Base-by-base conservation (phyloP, 306 rosid species). In the Corylus americana region DNA sequence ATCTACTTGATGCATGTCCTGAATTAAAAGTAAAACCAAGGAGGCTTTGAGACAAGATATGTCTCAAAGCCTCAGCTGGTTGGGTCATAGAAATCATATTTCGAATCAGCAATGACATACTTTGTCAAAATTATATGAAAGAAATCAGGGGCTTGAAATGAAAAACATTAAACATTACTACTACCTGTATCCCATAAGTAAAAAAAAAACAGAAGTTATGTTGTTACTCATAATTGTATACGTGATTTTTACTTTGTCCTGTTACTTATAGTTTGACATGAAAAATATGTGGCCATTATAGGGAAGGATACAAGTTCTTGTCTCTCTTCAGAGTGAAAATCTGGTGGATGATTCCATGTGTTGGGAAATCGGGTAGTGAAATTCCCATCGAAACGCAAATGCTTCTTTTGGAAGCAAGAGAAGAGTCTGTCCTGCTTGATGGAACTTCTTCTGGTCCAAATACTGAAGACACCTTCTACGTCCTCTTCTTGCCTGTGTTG, bases 281-380 rank as follows among this genome's bases (percentile, higher is more conserved):
- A 35, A 49, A 63, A 45, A 8, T 14, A 5, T 77, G 9, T 55
- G 81, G 61, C 20, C 44, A 73, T 31, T 85, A 54, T 88, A 90
- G 96, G 87, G 89, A 85, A 70, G 91, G 86, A 75, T 80, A 82
- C 71, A 91, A 74, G 84, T 79, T 87, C 61, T 55, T 91, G 47
- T 85, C 85, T 70, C 86, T 89, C 20, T 93, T 88, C 53, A 93
- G 93, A 90, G n/a, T 73, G 18, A 91, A 91, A 76, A 69, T 88
- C 8, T 90, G 97, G 93, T 90, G 98, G 97, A 90, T 93, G 98
- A 91, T 86, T 35, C 98, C 92, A 6, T 72, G 88, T 42, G 29
- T 88, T 2, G 93, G 97, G 42, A 77, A 73, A 55, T 80, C 83
- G 0, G 94, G 84, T 0, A 76, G 93, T 25, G 97, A 91, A 69